These are phyloP conservation scores for Fagopyrum tataricum DNA, from an alignment of 148 eudicot species.

Conservation along the genomic window DNA sequence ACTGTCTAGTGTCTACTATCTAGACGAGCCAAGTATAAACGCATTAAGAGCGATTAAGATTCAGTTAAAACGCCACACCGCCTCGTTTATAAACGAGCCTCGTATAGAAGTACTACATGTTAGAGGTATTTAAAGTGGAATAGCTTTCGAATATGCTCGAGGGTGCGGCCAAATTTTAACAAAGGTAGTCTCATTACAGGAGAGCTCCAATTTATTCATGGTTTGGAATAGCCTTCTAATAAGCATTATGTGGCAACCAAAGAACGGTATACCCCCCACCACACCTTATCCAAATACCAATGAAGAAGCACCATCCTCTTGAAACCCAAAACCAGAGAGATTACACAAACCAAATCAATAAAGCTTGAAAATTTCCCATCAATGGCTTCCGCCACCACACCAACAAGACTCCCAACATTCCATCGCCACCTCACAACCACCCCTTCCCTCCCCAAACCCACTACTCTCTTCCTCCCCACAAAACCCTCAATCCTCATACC, in stretches of 20 bases:
- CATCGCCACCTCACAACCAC: constrained; percentile 30
- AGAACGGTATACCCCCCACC: background rate
- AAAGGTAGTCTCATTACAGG: background rate
- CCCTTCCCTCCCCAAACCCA: constrained; percentile 26
- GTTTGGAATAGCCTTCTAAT: no score
- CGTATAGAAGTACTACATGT: no score
- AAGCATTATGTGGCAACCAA: background rate
- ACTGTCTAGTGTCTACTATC: no score
- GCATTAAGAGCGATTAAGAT: no score
- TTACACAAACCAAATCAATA: background rate
- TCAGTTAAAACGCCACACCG: no score
- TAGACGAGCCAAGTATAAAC: no score
- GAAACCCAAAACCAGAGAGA: background rate
- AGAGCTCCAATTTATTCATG: background rate
- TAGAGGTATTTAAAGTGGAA: background rate
- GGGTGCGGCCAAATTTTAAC: background rate
- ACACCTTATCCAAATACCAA: background rate
- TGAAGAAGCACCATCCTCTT: background rate
- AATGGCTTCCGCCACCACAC: constrained; percentile 51
- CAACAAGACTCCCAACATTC: constrained; percentile 18
- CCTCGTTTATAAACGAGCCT: no score
- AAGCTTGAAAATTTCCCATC: background rate
- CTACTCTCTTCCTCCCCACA: constrained; percentile 16
- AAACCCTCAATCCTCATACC: constrained; percentile 19
- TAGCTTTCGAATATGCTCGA: background rate